Conservation (phyloP, 345 rosid genomes). For the Reutealis trisperma region DNA sequence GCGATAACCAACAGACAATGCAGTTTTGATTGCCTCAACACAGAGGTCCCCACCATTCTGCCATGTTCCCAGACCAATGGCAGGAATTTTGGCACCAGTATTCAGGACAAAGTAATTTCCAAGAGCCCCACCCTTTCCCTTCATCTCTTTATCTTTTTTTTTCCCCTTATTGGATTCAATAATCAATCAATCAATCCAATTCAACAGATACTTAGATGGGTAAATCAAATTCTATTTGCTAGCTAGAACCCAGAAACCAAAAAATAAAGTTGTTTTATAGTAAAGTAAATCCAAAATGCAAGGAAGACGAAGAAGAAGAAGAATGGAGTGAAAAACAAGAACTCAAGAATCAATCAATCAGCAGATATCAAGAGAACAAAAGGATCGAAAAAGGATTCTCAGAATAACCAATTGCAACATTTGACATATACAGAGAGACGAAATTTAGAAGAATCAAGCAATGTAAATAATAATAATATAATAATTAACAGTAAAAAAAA, state of each 20-base stretch:
- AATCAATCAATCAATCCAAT: too few species aligned
- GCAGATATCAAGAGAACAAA: not conserved
- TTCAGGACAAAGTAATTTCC: slow-evolving; percentile 50
- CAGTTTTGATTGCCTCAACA: slow-evolving; percentile 54
- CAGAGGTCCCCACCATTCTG: slow-evolving; percentile 65
- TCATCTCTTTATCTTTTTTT: slow-evolving; percentile 30
- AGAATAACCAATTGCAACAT: not conserved
- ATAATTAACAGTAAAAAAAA: slow-evolving; percentile 1
- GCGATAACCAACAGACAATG: slow-evolving; percentile 57
- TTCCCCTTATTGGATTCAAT: too few species aligned
- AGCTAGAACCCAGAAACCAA: slow-evolving; percentile 11
- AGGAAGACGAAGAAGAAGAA: not conserved
- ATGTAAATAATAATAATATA: not conserved
- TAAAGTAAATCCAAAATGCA: not conserved
- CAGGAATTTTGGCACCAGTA: slow-evolving; percentile 61
- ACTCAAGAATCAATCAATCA: not conserved
- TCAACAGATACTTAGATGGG: too few species aligned
- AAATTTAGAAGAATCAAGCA: not conserved
- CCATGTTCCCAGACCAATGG: slow-evolving; percentile 68
- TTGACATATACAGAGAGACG: not conserved
- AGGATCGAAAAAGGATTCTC: not conserved
- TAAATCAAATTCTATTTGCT: not conserved
- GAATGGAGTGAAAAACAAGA: not conserved
- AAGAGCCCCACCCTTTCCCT: slow-evolving; percentile 39
- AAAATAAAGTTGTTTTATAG: not conserved